phyloP scores from a whole-genome alignment of 306 rosid genomes.

The Echinosophora koreensis region DNA sequence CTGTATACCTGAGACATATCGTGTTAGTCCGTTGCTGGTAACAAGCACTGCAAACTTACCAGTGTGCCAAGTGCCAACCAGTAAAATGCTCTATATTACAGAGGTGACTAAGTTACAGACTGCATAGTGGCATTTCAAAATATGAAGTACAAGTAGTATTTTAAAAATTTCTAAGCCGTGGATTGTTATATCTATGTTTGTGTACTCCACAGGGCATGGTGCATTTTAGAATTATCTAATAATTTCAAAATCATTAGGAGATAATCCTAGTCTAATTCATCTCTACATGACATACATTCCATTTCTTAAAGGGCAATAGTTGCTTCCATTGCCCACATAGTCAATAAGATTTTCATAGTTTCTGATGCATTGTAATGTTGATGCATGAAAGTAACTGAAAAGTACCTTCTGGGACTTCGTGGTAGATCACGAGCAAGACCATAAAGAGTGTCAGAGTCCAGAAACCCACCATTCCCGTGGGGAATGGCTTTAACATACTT shows the following conservation, averaged over 20 bases:
- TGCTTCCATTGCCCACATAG: constrained; percentile 1
- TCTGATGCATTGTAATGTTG: background rate
- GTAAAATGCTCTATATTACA: background rate
- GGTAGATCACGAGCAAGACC: constrained; percentile 92
- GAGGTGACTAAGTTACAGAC: background rate
- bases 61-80: background rate
- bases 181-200: background rate
- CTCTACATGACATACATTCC: background rate
- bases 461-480: constrained; percentile 86
- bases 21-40: constrained; percentile 9
- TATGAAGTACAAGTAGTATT: background rate
- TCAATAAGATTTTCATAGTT: background rate
- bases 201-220: constrained; percentile 1
- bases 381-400: constrained; percentile 14
- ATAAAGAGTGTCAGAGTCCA: constrained; percentile 93
- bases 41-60: background rate
- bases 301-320: background rate
- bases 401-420: constrained; percentile 85
- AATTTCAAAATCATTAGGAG: background rate
- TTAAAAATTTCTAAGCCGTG: background rate
- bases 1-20: constrained; percentile 71
- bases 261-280: background rate
- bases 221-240: constrained; percentile 12
- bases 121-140: background rate
- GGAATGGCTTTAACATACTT: constrained; percentile 83